These are phyloP conservation scores for Yamadazyma nakazawae DNA, from an alignment of 805 yeast species.

Conservation along the genomic window DNA sequence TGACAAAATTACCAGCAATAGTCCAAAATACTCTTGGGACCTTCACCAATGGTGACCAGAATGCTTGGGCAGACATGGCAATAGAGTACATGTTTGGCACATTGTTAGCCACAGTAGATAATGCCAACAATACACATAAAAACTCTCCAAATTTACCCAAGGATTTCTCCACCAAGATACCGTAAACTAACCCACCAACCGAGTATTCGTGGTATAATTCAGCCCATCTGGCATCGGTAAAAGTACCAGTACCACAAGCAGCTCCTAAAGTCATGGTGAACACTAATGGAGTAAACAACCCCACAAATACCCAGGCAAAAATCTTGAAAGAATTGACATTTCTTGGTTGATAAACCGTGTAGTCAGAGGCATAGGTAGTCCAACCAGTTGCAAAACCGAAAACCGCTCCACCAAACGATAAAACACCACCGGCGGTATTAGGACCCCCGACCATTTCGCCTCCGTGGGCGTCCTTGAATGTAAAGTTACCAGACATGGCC, in stretches of 20 bases:
- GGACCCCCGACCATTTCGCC: slow-evolving; percentile 46
- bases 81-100: slow-evolving; percentile 93
- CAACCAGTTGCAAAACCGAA: slow-evolving; percentile 93
- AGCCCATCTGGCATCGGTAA: slow-evolving; percentile 32
- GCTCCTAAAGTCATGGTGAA: slow-evolving; percentile 83
- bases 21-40: slow-evolving; percentile 88
- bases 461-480: slow-evolving; percentile 21
- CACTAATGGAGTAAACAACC: slow-evolving; percentile 64
- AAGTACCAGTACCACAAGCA: slow-evolving; percentile 72
- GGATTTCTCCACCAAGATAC: slow-evolving; percentile 72
- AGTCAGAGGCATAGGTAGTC: slow-evolving; percentile 91
- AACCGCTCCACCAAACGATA: slow-evolving; percentile 78
- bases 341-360: slow-evolving; percentile 81
- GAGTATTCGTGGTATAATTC: slow-evolving; percentile 26
- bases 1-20: slow-evolving; percentile 63
- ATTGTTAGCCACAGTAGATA: slow-evolving; percentile 87
- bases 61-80: slow-evolving; percentile 80
- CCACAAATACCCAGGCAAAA: slow-evolving; percentile 60
- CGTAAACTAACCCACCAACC: slow-evolving; percentile 74
- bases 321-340: slow-evolving; percentile 56
- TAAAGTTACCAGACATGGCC: slow-evolving; percentile 62
- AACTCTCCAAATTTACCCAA: slow-evolving; percentile 88
- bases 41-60: slow-evolving; percentile 69
- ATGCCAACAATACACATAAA: slow-evolving; percentile 77
- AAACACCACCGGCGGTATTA: slow-evolving; percentile 69